Evolutionary conservation across 192 early-diverging fungal genomes (phyloP), one percentile per base, ranked within the genome.

Genomic region (Entophlyctis luteolus): DNA sequence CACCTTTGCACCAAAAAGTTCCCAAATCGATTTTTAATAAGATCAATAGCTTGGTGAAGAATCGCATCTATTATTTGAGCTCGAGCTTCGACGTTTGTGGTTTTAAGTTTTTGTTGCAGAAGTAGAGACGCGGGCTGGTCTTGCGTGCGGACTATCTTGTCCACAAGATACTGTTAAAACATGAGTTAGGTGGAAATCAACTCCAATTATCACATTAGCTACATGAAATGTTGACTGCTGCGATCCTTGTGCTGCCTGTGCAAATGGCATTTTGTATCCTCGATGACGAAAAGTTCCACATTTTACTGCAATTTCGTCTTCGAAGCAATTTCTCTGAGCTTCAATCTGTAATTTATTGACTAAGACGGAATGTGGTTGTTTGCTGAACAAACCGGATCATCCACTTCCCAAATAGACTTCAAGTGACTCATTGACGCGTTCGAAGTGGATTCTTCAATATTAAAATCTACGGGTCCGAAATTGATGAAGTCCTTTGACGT

Each of bases 11-110:
- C 80, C 50, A 90, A 70, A 50, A 90, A 90, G 72, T 90, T 90
- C 32, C 88, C 88, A 52, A 90, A 90, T 8, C 88, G 83, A 68
- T 90, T 90, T 20, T 83, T 86, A 72, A 87, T 87, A 3, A 90
- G 57, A 4, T 72, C 55, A 49, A 84, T 70, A 10, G 83, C 77
- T 27, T 86, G 82, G 0, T 53, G 33, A n/a, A 79, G 59, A 37
- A 88, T 86, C 0, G 86, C 77, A 31, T 81, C 78, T 54, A 87
- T 84, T 52, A 90, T 87, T 37, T 68, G 52, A 50, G 68, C 60
- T 39, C 85, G 81, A 58, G 80, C 75, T 5, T 81, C 80, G 23
- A n/a, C 32, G 6, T 59, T 31, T 1, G 72, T 76, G 2, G 79
- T 75, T 67, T 87, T 87, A 36, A 90, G 76, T 48, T 84, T 83